These are phyloP conservation scores for Raffaelea albimanens DNA, from an alignment of 2,329 filamentous ascomycete species.

Conservation along the genomic window DNA sequence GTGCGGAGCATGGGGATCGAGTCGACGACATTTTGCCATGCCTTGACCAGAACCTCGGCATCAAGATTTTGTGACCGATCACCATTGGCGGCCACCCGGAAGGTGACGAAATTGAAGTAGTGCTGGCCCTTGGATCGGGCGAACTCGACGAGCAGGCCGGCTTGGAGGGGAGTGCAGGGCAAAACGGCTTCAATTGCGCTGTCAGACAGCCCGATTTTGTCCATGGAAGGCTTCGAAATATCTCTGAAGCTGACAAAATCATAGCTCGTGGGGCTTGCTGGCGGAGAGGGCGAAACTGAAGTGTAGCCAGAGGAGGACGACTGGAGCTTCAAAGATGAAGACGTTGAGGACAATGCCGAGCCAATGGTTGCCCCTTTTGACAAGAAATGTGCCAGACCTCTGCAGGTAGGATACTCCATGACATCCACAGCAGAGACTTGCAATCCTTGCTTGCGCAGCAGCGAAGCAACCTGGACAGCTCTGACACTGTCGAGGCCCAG, in stretches of 20 bases:
- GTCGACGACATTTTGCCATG: constrained; percentile 48
- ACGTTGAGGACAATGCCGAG: not conserved
- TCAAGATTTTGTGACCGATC: constrained; percentile 20
- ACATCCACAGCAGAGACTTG: constrained; percentile 61
- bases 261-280: constrained; percentile 14
- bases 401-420: constrained; percentile 50
- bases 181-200: constrained; percentile 46
- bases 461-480: constrained; percentile 65
- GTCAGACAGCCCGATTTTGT: constrained; percentile 1
- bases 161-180: constrained; percentile 73
- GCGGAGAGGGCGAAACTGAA: not conserved
- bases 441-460: constrained; percentile 51
- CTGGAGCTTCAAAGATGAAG: not conserved
- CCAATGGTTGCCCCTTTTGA: not conserved
- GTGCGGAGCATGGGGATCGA: constrained; percentile 66
- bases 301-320: constrained; percentile 1
- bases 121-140: constrained; percentile 53
- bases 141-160: constrained; percentile 70
- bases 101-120: constrained; percentile 67
- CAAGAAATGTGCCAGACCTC: constrained; percentile 4
- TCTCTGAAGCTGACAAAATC: constrained; percentile 29
- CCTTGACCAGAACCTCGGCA: constrained; percentile 32
- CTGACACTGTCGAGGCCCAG: constrained; percentile 91
- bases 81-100: constrained; percentile 33
- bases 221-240: constrained; percentile 20